Base-by-base conservation (phyloP, 345 rosid species). In the Rubroshorea leprosula region DNA sequence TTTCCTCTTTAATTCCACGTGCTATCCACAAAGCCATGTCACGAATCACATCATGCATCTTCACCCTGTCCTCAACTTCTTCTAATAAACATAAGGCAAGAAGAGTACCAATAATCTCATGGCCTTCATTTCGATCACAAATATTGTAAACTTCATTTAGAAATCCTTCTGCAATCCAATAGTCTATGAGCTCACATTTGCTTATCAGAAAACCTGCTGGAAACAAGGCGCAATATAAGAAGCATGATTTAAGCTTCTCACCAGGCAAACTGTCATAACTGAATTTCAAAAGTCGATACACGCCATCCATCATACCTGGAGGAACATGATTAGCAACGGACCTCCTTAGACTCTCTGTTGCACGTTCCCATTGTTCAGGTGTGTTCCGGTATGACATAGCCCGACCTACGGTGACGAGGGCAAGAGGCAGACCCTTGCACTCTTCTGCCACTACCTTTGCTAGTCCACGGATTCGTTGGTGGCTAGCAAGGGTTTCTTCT, bases 111-210 rank as follows among this genome's bases (percentile, higher is more conserved):
- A 76, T 66, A 14, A 76, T 57, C 52, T 61, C 59, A 55, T 76
- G 54, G 12, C 81, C 81, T 22, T 71, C 23, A 29, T 73, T 54
- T 39, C 21, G 49, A 49, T 59, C 25, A 20, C 52, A 66, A 64
- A 64, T 64, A 21, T 55, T 56, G 25, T 66, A 67, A 31, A 46
- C 45, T 21, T 56, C 57, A 27, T 5, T 49, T 38, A 75, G 60
- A 64, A 78, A 73, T 41, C 76, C 79, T 58, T 79, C 79, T 29
- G 77, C 74, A 2, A 76, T 14, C 84, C 79, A 76, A 50, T 68
- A 73, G 62, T 76, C 70, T 60, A 76, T 61, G 13, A 72, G 74
- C 23, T 72, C 72, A 50, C 69, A 73, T 23, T 74, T 77, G 44
- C 67, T 66, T 12, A 80, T 67, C 29, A 71, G 58, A 49, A 63